phyloP scores from a whole-genome alignment of 2,329 filamentous ascomycete genomes.

The Blumeria graminis region DNA sequence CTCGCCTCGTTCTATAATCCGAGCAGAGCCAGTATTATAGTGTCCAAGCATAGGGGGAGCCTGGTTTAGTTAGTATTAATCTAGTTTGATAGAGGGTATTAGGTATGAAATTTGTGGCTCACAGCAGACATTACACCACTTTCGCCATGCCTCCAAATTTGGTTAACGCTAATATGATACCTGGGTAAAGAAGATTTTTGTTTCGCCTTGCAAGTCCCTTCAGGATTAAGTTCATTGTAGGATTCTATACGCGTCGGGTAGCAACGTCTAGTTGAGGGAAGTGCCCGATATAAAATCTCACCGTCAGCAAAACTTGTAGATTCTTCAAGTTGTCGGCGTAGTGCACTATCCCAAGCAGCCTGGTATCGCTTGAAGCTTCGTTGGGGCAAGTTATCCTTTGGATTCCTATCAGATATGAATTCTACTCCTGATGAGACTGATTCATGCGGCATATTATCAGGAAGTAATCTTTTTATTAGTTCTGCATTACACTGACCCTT shows the following conservation, averaged over 20 bases:
- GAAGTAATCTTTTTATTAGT: neutral
- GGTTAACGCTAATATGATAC: neutral
- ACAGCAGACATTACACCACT: neutral
- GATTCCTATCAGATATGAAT: neutral
- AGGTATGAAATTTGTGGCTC: neutral
- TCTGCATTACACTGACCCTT: no score
- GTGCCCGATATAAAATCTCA: neutral
- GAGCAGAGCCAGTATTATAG: no score
- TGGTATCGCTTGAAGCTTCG: conserved; percentile 15
- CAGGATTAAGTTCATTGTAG: neutral
- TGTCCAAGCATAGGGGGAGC: no score
- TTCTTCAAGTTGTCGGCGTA: conserved; percentile 7
- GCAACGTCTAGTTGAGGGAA: neutral
- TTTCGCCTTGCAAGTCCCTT: no score
- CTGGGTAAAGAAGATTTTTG: neutral
- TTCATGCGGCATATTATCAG: neutral
- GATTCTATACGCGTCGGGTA: neutral
- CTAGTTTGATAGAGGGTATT: no score
- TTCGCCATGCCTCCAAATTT: neutral
- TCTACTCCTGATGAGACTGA: neutral
- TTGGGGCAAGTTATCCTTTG: conserved; percentile 8
- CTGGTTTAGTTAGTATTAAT: no score
- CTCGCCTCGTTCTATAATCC: no score
- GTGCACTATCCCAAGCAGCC: conserved; percentile 15
- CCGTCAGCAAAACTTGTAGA: neutral